Conservation (phyloP, 2,329 filamentous ascomycete genomes). For the Hortaea sp. region DNA sequence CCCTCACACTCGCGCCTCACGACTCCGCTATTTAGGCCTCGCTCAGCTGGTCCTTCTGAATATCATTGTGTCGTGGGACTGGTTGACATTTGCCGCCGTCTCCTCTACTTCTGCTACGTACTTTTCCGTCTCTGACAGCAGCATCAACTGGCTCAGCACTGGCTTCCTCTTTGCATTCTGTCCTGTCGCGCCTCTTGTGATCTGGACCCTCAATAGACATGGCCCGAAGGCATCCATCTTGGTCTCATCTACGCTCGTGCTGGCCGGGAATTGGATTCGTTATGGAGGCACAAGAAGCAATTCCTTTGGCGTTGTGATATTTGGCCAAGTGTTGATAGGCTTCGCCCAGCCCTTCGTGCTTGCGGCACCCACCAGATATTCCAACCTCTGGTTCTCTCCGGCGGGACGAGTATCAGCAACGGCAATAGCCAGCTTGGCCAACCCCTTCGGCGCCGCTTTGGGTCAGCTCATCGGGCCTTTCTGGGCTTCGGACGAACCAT, state of each 20-base stretch:
- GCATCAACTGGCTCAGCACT: conserved; percentile 89
- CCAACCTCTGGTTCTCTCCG: conserved; percentile 88
- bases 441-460: conserved; percentile 80
- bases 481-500: conserved; percentile 49
- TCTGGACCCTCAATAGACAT: conserved; percentile 65
- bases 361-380: conserved; percentile 79
- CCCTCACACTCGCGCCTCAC: neutral
- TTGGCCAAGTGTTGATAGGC: conserved; percentile 83
- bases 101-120: conserved; percentile 63
- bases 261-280: conserved; percentile 77
- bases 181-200: conserved; percentile 56
- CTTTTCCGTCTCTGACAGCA: conserved; percentile 62
- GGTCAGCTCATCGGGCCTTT: conserved; percentile 79
- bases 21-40: conserved; percentile 76
- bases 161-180: conserved; percentile 80
- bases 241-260: conserved; percentile 58
- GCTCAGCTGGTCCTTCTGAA: conserved; percentile 78
- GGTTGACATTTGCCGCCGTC: conserved; percentile 85
- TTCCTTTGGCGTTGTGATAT: conserved; percentile 68
- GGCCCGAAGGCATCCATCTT: conserved; percentile 74
- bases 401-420: conserved; percentile 77
- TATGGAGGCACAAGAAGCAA: conserved; percentile 36
- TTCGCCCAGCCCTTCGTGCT: conserved; percentile 88
- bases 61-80: conserved; percentile 92
- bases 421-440: conserved; percentile 73